Evolutionary conservation across 2,329 filamentous ascomycete genomes (phyloP).

Genomic region (Pseudogymnoascus sp.): DNA sequence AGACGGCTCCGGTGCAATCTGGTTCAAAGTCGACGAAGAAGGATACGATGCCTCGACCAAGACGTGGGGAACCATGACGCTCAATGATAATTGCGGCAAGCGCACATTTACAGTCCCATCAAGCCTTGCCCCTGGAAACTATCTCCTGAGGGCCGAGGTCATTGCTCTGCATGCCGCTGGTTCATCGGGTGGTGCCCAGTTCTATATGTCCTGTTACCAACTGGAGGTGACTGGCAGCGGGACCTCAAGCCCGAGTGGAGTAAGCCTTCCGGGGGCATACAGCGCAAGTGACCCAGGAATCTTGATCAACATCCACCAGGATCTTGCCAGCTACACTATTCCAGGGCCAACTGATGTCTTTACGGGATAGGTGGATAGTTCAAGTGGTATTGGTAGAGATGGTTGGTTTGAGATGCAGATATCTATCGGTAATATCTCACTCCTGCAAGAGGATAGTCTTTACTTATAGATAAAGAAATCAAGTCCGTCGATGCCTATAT

Average conservation of each 20-base stretch:
- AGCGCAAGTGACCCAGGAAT: constrained; percentile 40
- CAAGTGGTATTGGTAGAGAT: not conserved
- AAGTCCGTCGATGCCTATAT: not conserved
- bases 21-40: constrained; percentile 43
- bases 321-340: constrained; percentile 30
- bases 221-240: constrained; percentile 38
- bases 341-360: constrained; percentile 31
- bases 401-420: not conserved
- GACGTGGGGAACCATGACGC: constrained; percentile 17
- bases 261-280: constrained; percentile 41
- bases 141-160: constrained; percentile 47
- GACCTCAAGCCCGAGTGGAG: constrained; percentile 33
- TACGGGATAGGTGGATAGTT: constrained; percentile 10
- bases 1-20: constrained; percentile 33
- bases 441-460: not conserved
- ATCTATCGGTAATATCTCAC: not conserved
- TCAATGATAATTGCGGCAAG: constrained; percentile 32
- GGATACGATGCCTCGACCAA: constrained; percentile 16
- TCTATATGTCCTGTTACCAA: constrained; percentile 34
- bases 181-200: constrained; percentile 30
- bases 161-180: constrained; percentile 45
- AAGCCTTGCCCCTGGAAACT: constrained; percentile 45
- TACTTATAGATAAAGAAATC: not conserved
- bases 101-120: constrained; percentile 41
- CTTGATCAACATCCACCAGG: constrained; percentile 38